Evolutionary conservation across 2,329 filamentous ascomycete genomes (phyloP), one percentile per base, ranked within the genome.

Genomic region (Xylaria sp.): DNA sequence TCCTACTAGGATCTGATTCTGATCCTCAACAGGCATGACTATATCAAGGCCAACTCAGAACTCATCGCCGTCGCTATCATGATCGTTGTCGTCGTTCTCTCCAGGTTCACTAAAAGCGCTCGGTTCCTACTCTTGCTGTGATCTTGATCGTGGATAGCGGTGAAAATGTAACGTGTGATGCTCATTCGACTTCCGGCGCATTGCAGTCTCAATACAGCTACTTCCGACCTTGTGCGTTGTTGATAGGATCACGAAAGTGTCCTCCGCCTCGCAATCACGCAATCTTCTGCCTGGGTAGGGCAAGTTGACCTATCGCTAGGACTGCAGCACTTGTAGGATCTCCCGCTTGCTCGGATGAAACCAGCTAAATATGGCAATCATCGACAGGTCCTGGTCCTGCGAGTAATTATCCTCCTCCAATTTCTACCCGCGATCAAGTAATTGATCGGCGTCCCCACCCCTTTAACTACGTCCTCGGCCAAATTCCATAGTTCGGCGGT

Each of bases 311-410:
- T 46, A 44, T 20, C 28, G 37, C 34, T 13, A 7, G 15, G 15
- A 18, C 31, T 23, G 15, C 31, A 9, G 54, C 44, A 12, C 4
- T 34, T 57, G 64, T 51, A 63, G 68, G 61, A 70, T 70, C 68
- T 70, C 65, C 65, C 65, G 57, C 34, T 23, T 46, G 3, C 15
- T 68, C 57, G 61, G 55, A 39, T 65, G 57, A 63, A 70, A 62
- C 66, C 59, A 62, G 39, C 68, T 65, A 65, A 68, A 63, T 65
- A 65, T 68, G 68, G 68, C 56, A 67, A 58, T 51, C 61, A 67
- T 67, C 65, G 56, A 70, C 68, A 65, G 61, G 57, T 23, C 61
- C 65, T 56, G 37, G 51, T 64, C 59, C 54, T 69, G 58, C 59
- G 34, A 63, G 67, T 63, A 61, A 67, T 69, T 63, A 56, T 18